phyloP scores from a whole-genome alignment of 164 flowering plant genomes.

The Berberis vulgaris region DNA sequence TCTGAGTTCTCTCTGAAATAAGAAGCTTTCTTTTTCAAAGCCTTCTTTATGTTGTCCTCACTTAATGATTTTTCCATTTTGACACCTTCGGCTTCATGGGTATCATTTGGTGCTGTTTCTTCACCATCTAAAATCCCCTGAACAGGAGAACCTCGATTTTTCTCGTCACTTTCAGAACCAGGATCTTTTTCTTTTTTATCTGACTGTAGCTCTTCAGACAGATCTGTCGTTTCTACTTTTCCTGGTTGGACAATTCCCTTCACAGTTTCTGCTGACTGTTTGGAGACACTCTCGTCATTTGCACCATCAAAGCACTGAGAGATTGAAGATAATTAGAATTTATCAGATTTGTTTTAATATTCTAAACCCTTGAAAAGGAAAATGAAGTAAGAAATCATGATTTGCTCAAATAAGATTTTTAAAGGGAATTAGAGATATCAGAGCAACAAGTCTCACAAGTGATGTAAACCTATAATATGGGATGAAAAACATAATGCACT shows the following conservation, averaged over 20 bases:
- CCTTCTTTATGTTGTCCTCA: constrained; percentile 46
- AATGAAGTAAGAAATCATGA: background rate
- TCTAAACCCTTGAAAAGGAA: background rate
- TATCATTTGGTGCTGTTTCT: constrained; percentile 21
- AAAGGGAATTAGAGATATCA: too few species aligned
- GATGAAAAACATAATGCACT: too few species aligned
- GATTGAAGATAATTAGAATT: background rate
- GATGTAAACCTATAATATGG: too few species aligned
- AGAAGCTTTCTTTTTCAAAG: constrained; percentile 52
- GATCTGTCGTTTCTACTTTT: constrained; percentile 16
- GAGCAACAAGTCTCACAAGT: too few species aligned
- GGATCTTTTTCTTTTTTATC: constrained; percentile 23
- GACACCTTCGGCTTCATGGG: constrained; percentile 16
- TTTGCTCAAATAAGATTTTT: too few species aligned
- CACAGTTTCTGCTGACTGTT: constrained; percentile 14
- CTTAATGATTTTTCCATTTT: constrained; percentile 22
- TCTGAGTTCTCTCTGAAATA: constrained; percentile 55
- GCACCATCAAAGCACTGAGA: constrained; percentile 29
- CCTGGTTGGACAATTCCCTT: constrained; percentile 9
- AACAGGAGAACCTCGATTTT: constrained; percentile 53
- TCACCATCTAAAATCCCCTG: constrained; percentile 39
- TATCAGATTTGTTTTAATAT: background rate
- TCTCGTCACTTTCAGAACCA: constrained; percentile 30
- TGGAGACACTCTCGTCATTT: constrained; percentile 21
- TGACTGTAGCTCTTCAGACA: constrained; percentile 18